A percentile compares a stretch with the other conserved stretches of the same genome.
Conservation (phyloP, 1,284 basidiomycete species). For the Sphagnurus paluster region DNA sequence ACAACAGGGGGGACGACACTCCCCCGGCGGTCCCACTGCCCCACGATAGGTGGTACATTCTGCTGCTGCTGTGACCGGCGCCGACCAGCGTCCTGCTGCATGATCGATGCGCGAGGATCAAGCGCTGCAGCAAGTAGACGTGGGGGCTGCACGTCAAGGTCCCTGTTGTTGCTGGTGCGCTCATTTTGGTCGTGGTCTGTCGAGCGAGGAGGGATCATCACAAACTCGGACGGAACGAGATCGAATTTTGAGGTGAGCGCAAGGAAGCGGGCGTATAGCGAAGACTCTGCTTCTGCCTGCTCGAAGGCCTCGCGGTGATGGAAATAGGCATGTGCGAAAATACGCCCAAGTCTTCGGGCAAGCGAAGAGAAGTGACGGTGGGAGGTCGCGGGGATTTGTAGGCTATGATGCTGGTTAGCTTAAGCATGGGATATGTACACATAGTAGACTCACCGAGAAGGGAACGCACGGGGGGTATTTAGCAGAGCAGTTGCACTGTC, state of each 20-base stretch:
- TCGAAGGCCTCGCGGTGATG: constrained; percentile 92
- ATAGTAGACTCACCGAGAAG: constrained; percentile 63
- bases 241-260: constrained; percentile 81
- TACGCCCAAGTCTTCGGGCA: constrained; percentile 86
- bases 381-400: constrained; percentile 80
- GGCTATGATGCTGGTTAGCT: constrained; percentile 37
- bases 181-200: constrained; percentile 25
- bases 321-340: constrained; percentile 95
- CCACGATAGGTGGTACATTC: background rate
- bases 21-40: constrained; percentile 15
- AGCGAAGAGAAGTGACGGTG: constrained; percentile 87
- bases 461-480: constrained; percentile 90
- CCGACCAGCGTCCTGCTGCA: background rate
- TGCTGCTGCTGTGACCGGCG: background rate
- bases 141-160: constrained; percentile 44
- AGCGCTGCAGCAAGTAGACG: constrained; percentile 48
- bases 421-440: background rate
- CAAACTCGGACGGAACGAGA: constrained; percentile 78
- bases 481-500: constrained; percentile 93
- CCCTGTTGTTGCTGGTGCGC: constrained; percentile 15
- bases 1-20: constrained; percentile 1
- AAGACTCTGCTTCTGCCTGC: constrained; percentile 88
- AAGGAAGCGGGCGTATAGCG: constrained; percentile 89
- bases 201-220: constrained; percentile 62
- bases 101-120: constrained; percentile 26